A percentile compares a stretch with the other conserved stretches of the same genome.
These are phyloP conservation scores for Panicum miliaceum DNA, from an alignment of 176 grass and related monocot genomes.

Conservation along the genomic window DNA sequence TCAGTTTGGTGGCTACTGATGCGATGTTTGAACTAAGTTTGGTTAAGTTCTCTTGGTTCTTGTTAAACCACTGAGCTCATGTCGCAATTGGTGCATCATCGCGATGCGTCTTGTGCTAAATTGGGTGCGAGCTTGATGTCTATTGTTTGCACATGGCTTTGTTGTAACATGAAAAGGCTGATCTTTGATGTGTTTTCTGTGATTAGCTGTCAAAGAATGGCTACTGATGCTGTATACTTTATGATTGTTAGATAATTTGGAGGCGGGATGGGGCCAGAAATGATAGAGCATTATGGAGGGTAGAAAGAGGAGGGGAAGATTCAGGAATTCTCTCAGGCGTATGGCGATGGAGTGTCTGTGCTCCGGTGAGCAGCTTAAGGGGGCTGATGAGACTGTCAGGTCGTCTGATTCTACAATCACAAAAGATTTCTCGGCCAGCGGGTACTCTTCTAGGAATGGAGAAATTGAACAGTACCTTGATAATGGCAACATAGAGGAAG, in stretches of 20 bases:
- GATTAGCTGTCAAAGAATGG: slow-evolving; percentile 16
- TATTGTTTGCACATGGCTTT: background rate
- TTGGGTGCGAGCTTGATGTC: background rate
- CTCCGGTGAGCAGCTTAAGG: slow-evolving; percentile 83
- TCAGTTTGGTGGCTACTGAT: slow-evolving; percentile 1
- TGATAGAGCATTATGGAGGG: slow-evolving; percentile 57
- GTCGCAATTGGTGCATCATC: background rate
- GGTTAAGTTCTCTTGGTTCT: slow-evolving; percentile 17
- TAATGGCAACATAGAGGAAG: slow-evolving; percentile 80
- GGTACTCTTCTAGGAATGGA: slow-evolving; percentile 56
- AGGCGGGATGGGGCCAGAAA: slow-evolving; percentile 21
- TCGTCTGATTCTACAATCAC: slow-evolving; percentile 56
- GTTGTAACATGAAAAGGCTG: slow-evolving; percentile 10
- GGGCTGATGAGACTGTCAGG: slow-evolving; percentile 56
- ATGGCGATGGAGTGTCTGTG: slow-evolving; percentile 93
- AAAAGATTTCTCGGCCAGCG: slow-evolving; percentile 56
- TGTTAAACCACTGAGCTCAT: slow-evolving; percentile 18
- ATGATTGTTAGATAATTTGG: slow-evolving; percentile 44
- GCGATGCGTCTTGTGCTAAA: slow-evolving; percentile 9
- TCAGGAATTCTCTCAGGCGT: slow-evolving; percentile 32
- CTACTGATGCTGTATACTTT: slow-evolving; percentile 16
- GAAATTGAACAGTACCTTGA: slow-evolving; percentile 55
- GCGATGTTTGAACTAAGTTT: slow-evolving; percentile 1
- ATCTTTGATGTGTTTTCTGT: slow-evolving; percentile 30
- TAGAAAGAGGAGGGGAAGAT: slow-evolving; percentile 42